Conservation (phyloP, 208 protist species). For the Angomonas ambiguus region DNA sequence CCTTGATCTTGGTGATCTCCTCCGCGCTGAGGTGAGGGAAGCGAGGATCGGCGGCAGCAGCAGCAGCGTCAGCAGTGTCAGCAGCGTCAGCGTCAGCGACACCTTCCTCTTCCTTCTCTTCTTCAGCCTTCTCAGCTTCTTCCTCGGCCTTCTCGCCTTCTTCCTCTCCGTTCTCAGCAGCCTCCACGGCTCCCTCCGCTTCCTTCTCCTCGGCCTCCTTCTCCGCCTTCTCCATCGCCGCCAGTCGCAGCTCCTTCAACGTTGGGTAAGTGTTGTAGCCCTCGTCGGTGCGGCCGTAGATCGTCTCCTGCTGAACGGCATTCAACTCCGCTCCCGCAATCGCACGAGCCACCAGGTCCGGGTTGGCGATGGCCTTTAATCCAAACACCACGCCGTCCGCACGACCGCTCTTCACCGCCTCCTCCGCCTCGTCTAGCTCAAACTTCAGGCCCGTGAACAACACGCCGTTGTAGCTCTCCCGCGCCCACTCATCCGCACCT, state of each 20-base stretch:
- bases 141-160: neutral
- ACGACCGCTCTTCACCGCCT: slow-evolving; percentile 25
- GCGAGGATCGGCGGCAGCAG: too few species aligned
- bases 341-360: slow-evolving; percentile 52
- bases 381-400: slow-evolving; percentile 61
- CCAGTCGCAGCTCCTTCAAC: neutral
- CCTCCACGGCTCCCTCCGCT: neutral
- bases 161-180: neutral
- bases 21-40: slow-evolving; percentile 1
- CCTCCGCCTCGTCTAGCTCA: slow-evolving; percentile 31
- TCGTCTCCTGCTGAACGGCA: slow-evolving; percentile 17
- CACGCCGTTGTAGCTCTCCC: slow-evolving; percentile 38
- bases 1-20: neutral
- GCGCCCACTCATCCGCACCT: slow-evolving; percentile 40
- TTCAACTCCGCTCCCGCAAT: slow-evolving; percentile 30
- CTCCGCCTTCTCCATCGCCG: neutral
- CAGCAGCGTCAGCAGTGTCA: too few species aligned
- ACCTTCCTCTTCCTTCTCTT: too few species aligned
- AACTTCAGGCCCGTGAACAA: slow-evolving; percentile 42
- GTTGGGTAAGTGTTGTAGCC: slow-evolving; percentile 51
- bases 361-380: slow-evolving; percentile 51
- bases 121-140: too few species aligned
- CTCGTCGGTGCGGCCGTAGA: slow-evolving; percentile 25
- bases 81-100: too few species aligned
- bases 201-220: neutral